A percentile compares a stretch with the other conserved stretches of the same genome.
Conservation (phyloP, 1,284 basidiomycete species). For the Coniferiporia weirii region DNA sequence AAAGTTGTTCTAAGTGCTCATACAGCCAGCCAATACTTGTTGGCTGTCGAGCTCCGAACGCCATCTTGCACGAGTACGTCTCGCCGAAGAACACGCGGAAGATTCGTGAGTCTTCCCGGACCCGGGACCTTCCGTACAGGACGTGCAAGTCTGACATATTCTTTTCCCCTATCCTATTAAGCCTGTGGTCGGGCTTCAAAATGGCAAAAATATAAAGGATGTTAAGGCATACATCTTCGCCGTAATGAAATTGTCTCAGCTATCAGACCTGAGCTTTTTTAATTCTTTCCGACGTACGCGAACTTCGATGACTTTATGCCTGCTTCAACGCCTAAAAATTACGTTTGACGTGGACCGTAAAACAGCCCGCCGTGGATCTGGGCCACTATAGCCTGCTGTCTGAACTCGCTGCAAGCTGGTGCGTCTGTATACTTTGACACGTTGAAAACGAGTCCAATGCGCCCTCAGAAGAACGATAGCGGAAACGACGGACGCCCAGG, state of each 20-base stretch:
- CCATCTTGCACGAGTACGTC: slow-evolving; percentile 38
- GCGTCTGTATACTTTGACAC: neutral
- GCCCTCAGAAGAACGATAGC: slow-evolving; percentile 66
- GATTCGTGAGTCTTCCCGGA: slow-evolving; percentile 22
- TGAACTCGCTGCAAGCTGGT: slow-evolving; percentile 36
- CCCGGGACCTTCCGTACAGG: neutral
- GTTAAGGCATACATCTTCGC: slow-evolving; percentile 31
- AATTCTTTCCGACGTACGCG: slow-evolving; percentile 30
- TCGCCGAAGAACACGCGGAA: slow-evolving; percentile 35
- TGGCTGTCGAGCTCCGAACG: slow-evolving; percentile 38
- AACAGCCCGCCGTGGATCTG: slow-evolving; percentile 25
- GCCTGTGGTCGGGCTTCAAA: slow-evolving; percentile 22
- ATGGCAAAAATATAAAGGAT: slow-evolving; percentile 31
- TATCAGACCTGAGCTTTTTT: slow-evolving; percentile 34
- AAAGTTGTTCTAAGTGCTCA: neutral
- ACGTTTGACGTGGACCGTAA: slow-evolving; percentile 2
- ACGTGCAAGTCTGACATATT: neutral
- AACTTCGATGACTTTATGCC: neutral
- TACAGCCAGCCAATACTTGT: slow-evolving; percentile 32
- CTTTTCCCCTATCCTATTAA: neutral
- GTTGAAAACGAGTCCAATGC: slow-evolving; percentile 40
- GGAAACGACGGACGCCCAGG: slow-evolving; percentile 60
- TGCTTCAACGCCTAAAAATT: neutral
- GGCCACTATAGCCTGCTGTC: slow-evolving; percentile 25
- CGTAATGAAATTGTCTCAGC: slow-evolving; percentile 19